A percentile compares a stretch with the other conserved stretches of the same genome.
Evolutionary conservation across 441 rosid genomes (phyloP).

Genomic region (Hura crepitans): DNA sequence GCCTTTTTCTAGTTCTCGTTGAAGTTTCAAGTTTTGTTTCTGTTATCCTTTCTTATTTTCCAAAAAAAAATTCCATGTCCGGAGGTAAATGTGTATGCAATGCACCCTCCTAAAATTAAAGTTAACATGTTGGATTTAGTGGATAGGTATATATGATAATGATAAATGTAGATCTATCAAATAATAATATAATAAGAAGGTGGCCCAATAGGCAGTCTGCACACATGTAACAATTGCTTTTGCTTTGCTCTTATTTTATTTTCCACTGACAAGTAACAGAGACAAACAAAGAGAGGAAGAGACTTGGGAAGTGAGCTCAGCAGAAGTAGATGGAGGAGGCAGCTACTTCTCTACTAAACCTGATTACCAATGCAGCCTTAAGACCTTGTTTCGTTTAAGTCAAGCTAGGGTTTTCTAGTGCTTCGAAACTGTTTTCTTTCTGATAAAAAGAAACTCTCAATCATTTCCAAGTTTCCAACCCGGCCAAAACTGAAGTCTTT

Average conservation of each 20-base stretch:
- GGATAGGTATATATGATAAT: background rate
- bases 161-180: slow-evolving; percentile 13
- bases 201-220: slow-evolving; percentile 16
- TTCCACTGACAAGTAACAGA: slow-evolving; percentile 18
- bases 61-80: background rate
- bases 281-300: slow-evolving; percentile 12
- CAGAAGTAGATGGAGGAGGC: slow-evolving; percentile 4
- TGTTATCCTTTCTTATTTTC: background rate
- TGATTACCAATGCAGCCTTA: slow-evolving; percentile 1
- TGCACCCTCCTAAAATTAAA: background rate
- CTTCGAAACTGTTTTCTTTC: slow-evolving; percentile 5
- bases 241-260: slow-evolving; percentile 3
- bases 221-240: slow-evolving; percentile 12
- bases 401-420: slow-evolving; percentile 20
- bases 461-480: background rate
- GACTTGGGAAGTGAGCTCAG: slow-evolving; percentile 34
- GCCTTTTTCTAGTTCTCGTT: background rate
- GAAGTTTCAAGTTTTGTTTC: background rate
- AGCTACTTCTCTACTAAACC: background rate
- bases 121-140: background rate
- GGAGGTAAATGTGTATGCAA: background rate
- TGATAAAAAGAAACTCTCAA: background rate
- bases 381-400: background rate
- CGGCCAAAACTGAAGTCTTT: slow-evolving; percentile 2
- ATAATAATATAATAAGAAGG: background rate